Percentiles rank a stretch among this genome's conserved stretches.
phyloP scores from a whole-genome alignment of 73 alveolate species.

The Blepharisma japonicum region DNA sequence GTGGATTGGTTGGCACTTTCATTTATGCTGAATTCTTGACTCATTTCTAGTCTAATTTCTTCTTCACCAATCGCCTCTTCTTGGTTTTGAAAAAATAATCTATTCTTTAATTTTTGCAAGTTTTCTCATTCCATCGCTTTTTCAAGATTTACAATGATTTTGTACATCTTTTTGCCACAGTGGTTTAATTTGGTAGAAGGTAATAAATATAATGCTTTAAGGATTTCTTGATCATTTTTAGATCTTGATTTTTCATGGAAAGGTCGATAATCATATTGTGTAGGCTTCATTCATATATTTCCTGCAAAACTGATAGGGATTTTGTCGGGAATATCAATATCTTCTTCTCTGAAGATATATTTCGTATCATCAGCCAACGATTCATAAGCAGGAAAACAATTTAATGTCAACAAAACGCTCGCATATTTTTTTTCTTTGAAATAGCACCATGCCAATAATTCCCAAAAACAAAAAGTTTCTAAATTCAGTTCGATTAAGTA shows the following conservation, averaged over 20 bases:
- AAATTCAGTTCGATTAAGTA: conserved; percentile 60
- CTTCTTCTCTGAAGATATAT: neutral
- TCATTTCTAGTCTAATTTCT: neutral
- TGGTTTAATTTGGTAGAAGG: conserved; percentile 38
- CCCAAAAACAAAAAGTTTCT: conserved; percentile 63
- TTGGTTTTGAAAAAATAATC: conserved; percentile 39
- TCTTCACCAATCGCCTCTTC: conserved; percentile 34
- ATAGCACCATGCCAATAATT: conserved; percentile 50
- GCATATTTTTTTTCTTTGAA: conserved; percentile 52
- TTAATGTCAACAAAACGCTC: conserved; percentile 15
- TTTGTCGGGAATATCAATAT: neutral
- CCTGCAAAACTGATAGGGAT: neutral
- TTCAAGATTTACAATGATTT: conserved; percentile 52
- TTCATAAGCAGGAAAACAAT: neutral
- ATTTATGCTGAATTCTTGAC: neutral
- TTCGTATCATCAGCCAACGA: neutral
- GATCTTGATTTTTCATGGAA: conserved; percentile 28
- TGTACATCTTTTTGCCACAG: conserved; percentile 47
- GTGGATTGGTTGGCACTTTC: neutral
- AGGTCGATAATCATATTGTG: conserved; percentile 40
- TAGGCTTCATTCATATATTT: conserved; percentile 38
- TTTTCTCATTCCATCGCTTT: conserved; percentile 59
- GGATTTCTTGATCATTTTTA: conserved; percentile 36
- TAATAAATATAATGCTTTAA: conserved; percentile 32
- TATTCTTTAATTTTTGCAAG: conserved; percentile 40